Conservation (phyloP, 1,139 yeast species). For the Arxiozyma slooffiae region DNA sequence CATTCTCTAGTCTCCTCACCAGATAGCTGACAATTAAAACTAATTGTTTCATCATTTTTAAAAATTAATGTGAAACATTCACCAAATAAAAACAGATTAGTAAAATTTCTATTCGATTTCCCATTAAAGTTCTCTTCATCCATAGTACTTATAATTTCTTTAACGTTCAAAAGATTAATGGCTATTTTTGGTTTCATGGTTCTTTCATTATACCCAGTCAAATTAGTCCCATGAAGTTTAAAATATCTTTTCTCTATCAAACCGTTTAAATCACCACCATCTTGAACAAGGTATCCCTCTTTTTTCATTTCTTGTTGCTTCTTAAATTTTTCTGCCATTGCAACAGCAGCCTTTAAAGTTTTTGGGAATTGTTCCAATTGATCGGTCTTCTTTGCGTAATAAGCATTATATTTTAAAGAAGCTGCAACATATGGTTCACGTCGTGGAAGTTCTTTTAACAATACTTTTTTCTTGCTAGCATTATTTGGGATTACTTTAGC, state of each 20-base stretch:
- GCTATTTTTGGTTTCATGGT: slow-evolving; percentile 56
- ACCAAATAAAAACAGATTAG: slow-evolving; percentile 53
- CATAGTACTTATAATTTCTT: slow-evolving; percentile 42
- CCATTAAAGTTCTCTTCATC: slow-evolving; percentile 32
- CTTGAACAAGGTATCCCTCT: slow-evolving; percentile 64
- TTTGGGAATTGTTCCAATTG: slow-evolving; percentile 53
- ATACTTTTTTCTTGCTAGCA: slow-evolving; percentile 24
- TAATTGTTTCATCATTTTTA: slow-evolving; percentile 59
- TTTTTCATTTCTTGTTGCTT: slow-evolving; percentile 33
- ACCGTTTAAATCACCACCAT: slow-evolving; percentile 57
- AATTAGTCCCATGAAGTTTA: slow-evolving; percentile 48
- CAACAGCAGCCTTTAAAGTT: slow-evolving; percentile 50
- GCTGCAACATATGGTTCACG: slow-evolving; percentile 57
- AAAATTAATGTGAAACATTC: slow-evolving; percentile 57
- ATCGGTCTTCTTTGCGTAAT: slow-evolving; percentile 56
- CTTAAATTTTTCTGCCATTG: slow-evolving; percentile 40
- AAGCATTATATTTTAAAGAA: slow-evolving; percentile 58
- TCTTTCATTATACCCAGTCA: slow-evolving; percentile 56
- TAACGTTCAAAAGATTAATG: slow-evolving; percentile 53
- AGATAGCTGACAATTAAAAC: slow-evolving; percentile 54
- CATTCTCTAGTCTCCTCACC: slow-evolving; percentile 46
- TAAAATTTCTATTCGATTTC: slow-evolving; percentile 39
- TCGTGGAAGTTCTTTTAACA: slow-evolving; percentile 23
- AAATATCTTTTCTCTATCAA: slow-evolving; percentile 54
- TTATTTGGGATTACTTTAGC: slow-evolving; percentile 35